Conservation (phyloP, 2,329 filamentous ascomycete genomes). For the Botrytis elliptica region DNA sequence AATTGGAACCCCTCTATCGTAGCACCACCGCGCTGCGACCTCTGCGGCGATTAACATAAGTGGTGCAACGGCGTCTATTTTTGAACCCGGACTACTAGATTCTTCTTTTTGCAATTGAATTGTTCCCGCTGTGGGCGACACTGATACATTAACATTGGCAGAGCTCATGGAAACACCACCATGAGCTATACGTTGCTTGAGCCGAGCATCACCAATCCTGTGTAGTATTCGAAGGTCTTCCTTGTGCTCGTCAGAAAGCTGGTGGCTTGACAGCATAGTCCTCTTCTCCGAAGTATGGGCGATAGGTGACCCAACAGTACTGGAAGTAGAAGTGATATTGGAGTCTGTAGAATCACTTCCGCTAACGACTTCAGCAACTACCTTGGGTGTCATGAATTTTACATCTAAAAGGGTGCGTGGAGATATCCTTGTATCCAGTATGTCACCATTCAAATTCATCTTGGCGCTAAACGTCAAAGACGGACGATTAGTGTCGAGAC, state of each 20-base stretch:
- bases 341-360: slow-evolving; percentile 9
- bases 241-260: slow-evolving; percentile 46
- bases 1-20: slow-evolving; percentile 55
- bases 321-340: slow-evolving; percentile 24
- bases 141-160: neutral
- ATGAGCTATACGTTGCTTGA: slow-evolving; percentile 18
- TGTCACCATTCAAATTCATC: slow-evolving; percentile 51
- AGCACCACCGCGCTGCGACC: slow-evolving; percentile 60
- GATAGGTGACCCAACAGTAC: neutral
- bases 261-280: slow-evolving; percentile 43
- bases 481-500: slow-evolving; percentile 51
- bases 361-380: slow-evolving; percentile 44
- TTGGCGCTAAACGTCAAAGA: slow-evolving; percentile 63
- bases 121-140: neutral
- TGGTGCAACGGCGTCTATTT: slow-evolving; percentile 28
- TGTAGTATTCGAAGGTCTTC: slow-evolving; percentile 50
- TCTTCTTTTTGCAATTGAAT: slow-evolving; percentile 11
- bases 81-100: neutral
- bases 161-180: slow-evolving; percentile 19
- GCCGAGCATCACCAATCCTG: slow-evolving; percentile 46
- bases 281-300: slow-evolving; percentile 40
- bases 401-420: slow-evolving; percentile 55
- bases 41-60: slow-evolving; percentile 63
- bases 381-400: slow-evolving; percentile 55
- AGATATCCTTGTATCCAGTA: slow-evolving; percentile 55